Evolutionary conservation across 495 filamentous ascomycete genomes (phyloP).

Genomic region (Cenococcum geophilum): DNA sequence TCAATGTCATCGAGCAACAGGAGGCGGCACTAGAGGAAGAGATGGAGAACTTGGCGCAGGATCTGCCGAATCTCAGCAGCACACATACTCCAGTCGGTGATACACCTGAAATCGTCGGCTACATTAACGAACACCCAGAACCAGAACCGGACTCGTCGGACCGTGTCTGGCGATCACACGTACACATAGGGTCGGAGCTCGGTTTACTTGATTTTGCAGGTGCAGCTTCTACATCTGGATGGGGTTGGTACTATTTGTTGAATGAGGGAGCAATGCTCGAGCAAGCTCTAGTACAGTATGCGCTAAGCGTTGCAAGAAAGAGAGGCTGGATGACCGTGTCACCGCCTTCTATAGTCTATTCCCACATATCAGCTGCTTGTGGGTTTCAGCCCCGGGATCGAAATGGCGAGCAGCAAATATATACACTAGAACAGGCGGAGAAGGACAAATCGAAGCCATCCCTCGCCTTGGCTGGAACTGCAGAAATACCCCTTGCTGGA

Average conservation of each 20-base stretch:
- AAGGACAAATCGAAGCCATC: conserved; percentile 58
- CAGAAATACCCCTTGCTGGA: conserved; percentile 88
- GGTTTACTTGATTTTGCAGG: conserved; percentile 77
- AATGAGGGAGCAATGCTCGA: conserved; percentile 87
- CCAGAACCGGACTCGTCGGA: conserved; percentile 46
- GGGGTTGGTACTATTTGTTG: conserved; percentile 94
- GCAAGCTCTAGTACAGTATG: conserved; percentile 85
- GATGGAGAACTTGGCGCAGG: conserved; percentile 66
- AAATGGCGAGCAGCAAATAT: conserved; percentile 86
- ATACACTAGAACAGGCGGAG: conserved; percentile 58
- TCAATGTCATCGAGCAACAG: conserved; percentile 53
- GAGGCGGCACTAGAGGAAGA: conserved; percentile 56
- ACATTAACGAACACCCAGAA: conserved; percentile 70
- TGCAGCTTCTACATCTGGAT: conserved; percentile 73
- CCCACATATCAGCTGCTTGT: conserved; percentile 81
- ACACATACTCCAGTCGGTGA: conserved; percentile 65
- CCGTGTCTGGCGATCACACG: conserved; percentile 60
- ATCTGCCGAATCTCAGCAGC: conserved; percentile 83
- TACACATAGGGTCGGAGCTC: conserved; percentile 74
- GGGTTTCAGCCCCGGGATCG: conserved; percentile 91
- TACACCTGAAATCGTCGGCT: conserved; percentile 52
- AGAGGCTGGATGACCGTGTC: conserved; percentile 70
- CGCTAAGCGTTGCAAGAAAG: conserved; percentile 59
- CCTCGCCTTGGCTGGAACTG: conserved; percentile 73
- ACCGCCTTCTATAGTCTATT: conserved; percentile 87